A percentile compares a stretch with the other conserved stretches of the same genome.
phyloP scores from a whole-genome alignment of 1,139 yeast species.

The Pichia sp. region DNA sequence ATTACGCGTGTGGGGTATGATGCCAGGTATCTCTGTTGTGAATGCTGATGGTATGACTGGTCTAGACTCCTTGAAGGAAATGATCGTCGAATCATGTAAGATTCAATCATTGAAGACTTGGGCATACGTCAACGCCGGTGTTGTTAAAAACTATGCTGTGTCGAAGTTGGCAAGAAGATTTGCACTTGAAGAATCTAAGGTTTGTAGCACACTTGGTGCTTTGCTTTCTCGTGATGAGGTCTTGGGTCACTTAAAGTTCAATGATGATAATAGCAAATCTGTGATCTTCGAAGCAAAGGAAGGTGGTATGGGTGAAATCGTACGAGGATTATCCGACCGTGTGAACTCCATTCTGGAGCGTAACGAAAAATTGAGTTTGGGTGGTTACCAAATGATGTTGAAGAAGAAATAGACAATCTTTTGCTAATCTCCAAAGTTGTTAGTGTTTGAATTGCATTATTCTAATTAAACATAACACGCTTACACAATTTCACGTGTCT shows the following conservation, averaged over 20 bases:
- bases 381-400: slow-evolving; percentile 46
- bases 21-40: slow-evolving; percentile 14
- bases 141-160: slow-evolving; percentile 12
- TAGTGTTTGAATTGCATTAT: no score
- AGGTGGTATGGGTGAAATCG: slow-evolving; percentile 82
- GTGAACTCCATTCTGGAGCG: slow-evolving; percentile 74
- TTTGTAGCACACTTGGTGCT: slow-evolving; percentile 58
- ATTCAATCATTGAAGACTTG: slow-evolving; percentile 36
- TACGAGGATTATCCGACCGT: slow-evolving; percentile 82
- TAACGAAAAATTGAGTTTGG: slow-evolving; percentile 77
- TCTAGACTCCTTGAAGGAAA: slow-evolving; percentile 17
- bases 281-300: slow-evolving; percentile 66
- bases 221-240: slow-evolving; percentile 76
- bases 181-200: slow-evolving; percentile 49
- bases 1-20: slow-evolving; percentile 75
- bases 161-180: slow-evolving; percentile 31
- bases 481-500: no score
- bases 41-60: slow-evolving; percentile 12
- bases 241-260: slow-evolving; percentile 57
- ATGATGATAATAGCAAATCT: slow-evolving; percentile 50
- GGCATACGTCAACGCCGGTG: slow-evolving; percentile 16
- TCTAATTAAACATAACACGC: no score
- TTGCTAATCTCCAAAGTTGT: no score
- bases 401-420: slow-evolving; percentile 11
- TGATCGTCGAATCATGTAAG: slow-evolving; percentile 62